phyloP scores from a whole-genome alignment of 2,329 filamentous ascomycete genomes.

The Monascus ruber region DNA sequence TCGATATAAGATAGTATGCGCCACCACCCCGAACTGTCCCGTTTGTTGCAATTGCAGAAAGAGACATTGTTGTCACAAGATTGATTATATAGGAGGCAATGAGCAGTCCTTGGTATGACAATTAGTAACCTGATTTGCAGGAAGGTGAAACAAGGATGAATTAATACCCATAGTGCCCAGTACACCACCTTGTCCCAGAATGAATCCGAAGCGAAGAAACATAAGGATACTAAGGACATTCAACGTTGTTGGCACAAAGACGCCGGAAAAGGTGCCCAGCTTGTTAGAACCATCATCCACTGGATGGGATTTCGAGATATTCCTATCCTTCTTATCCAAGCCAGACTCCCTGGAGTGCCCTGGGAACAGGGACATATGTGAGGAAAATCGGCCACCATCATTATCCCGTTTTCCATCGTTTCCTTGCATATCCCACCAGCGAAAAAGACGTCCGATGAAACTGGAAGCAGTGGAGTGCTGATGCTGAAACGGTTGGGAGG shows the following conservation, averaged over 20 bases:
- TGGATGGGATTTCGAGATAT: constrained; percentile 13
- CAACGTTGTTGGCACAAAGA: constrained; percentile 79
- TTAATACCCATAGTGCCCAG: constrained; percentile 63
- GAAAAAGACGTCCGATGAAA: constrained; percentile 13
- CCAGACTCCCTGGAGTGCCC: constrained; percentile 15
- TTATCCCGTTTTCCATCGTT: constrained; percentile 5
- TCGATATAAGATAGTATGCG: constrained; percentile 79
- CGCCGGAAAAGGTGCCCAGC: constrained; percentile 64
- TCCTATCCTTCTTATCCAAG: constrained; percentile 21
- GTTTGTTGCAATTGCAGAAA: constrained; percentile 83
- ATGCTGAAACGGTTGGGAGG: constrained; percentile 6
- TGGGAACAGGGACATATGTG: constrained; percentile 7
- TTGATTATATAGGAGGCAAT: constrained; percentile 67
- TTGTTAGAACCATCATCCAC: constrained; percentile 41
- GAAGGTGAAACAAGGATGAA: constrained; percentile 2
- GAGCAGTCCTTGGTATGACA: constrained; percentile 48
- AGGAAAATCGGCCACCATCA: constrained; percentile 2
- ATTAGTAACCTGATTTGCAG: constrained; percentile 9
- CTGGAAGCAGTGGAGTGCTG: constrained; percentile 11
- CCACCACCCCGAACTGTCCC: constrained; percentile 79
- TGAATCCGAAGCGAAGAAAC: constrained; percentile 80
- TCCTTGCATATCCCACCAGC: constrained; percentile 12
- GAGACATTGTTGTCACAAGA: constrained; percentile 71
- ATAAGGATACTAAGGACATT: constrained; percentile 86
- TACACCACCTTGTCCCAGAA: constrained; percentile 68